phyloP scores from a whole-genome alignment of 2,329 filamentous ascomycete genomes.

The Pseudogymnoascus sp. region DNA sequence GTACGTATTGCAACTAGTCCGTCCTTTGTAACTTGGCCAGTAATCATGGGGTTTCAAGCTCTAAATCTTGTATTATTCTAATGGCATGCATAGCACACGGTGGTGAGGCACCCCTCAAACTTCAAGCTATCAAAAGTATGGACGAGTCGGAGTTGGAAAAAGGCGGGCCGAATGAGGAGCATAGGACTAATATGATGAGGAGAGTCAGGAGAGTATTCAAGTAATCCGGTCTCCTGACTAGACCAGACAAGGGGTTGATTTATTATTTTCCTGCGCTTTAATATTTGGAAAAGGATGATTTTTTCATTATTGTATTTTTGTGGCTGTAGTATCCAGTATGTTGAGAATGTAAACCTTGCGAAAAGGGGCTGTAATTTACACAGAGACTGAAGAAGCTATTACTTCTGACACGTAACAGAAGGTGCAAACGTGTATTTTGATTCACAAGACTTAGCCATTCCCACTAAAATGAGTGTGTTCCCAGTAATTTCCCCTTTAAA shows the following conservation, averaged over 20 bases:
- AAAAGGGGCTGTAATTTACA: not conserved
- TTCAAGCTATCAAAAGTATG: not conserved
- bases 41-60: too few species aligned
- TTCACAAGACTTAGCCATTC: not conserved
- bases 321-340: too few species aligned
- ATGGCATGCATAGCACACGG: not conserved
- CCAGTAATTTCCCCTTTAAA: not conserved
- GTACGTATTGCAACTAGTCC: not conserved
- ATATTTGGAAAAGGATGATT: not conserved
- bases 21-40: too few species aligned
- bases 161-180: not conserved
- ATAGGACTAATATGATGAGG: not conserved
- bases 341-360: too few species aligned
- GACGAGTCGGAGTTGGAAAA: not conserved
- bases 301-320: too few species aligned
- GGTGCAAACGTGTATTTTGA: not conserved
- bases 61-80: not conserved
- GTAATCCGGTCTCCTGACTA: not conserved
- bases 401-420: not conserved
- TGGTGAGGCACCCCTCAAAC: not conserved
- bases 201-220: not conserved
- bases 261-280: not conserved
- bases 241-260: not conserved
- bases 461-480: not conserved
- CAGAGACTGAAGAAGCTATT: not conserved